Percentiles rank a stretch among this genome's conserved stretches.
Conservation (phyloP, 257 asterid genomes). For the Salvia miltiorrhiza region DNA sequence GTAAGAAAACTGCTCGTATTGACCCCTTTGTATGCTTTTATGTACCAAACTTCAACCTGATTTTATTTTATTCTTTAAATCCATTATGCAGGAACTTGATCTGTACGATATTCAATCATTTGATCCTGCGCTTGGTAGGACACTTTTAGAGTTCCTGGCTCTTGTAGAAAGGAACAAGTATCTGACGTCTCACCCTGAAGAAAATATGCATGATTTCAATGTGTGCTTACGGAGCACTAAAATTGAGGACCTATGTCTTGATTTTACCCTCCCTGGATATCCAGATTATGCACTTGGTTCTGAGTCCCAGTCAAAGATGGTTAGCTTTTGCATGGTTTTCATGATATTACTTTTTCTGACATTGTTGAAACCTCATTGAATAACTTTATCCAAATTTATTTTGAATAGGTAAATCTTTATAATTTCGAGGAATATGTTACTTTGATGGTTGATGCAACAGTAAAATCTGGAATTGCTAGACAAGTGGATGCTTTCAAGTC, state of each 20-base stretch:
- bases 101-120: constrained; percentile 71
- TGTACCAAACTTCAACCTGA: constrained; percentile 3
- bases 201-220: constrained; percentile 32
- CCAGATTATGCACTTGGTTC: constrained; percentile 61
- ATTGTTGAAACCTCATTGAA: neutral
- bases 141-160: constrained; percentile 75
- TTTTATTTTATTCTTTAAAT: neutral
- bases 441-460: constrained; percentile 62
- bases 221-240: constrained; percentile 46
- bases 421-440: constrained; percentile 75
- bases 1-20: constrained; percentile 32
- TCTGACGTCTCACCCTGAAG: constrained; percentile 35
- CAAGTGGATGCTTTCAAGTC: constrained; percentile 93
- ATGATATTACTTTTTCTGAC: constrained; percentile 13
- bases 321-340: constrained; percentile 36
- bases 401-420: constrained; percentile 51
- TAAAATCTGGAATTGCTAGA: constrained; percentile 72
- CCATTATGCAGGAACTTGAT: constrained; percentile 63
- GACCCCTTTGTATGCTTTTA: constrained; percentile 1
- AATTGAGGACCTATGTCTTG: constrained; percentile 93
- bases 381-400: constrained; percentile 16
- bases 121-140: constrained; percentile 79
- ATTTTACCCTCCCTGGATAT: constrained; percentile 90
- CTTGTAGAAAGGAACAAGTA: constrained; percentile 65
- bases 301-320: constrained; percentile 54